phyloP scores from a whole-genome alignment of 2,329 filamentous ascomycete genomes.

The Colletotrichum eleusines region DNA sequence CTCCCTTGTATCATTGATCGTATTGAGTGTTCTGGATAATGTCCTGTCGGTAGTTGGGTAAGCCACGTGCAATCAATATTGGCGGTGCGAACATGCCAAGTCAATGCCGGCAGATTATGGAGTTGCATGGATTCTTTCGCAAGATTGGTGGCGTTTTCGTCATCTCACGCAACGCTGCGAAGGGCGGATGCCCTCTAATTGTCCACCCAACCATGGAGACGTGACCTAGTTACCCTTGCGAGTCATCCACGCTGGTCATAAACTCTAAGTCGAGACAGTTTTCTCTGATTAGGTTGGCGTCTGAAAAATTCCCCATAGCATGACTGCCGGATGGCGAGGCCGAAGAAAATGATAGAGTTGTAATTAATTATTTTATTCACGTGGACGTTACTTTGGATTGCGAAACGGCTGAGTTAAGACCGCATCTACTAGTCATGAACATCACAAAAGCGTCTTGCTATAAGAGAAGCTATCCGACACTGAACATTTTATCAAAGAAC shows the following conservation, averaged over 20 bases:
- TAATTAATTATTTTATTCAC: background rate
- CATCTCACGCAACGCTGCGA: background rate
- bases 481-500: background rate
- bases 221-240: background rate
- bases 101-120: background rate
- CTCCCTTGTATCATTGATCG: background rate
- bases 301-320: background rate
- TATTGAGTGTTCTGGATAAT: too few species aligned
- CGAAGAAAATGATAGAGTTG: too few species aligned
- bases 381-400: background rate
- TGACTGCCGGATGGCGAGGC: too few species aligned
- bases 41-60: background rate
- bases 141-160: background rate
- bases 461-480: background rate
- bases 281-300: background rate
- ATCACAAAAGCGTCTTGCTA: background rate
- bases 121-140: background rate
- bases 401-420: background rate
- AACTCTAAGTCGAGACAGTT: background rate
- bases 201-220: background rate
- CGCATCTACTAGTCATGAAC: background rate
- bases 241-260: background rate
- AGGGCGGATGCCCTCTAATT: background rate
- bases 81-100: background rate
- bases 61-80: background rate